Base-by-base conservation (phyloP, 129 eudicot genomes). In the Pulicaria dysenterica region DNA sequence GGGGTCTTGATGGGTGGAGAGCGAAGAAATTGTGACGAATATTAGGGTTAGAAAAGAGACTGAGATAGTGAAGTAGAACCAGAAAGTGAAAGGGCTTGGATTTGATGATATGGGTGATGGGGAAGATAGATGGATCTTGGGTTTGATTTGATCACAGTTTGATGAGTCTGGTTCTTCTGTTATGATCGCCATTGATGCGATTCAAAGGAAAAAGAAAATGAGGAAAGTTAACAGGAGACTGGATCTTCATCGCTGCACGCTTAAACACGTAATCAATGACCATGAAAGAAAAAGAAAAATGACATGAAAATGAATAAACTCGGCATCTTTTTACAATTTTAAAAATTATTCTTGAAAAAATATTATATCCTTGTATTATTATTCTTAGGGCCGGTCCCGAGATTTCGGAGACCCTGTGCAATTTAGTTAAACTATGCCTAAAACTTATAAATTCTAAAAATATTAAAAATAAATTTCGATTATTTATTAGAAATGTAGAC, bases 41-140 rank as follows among this genome's bases (percentile, higher is more conserved):
- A 81, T 9, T 45, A 87, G 84, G 60, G 98, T 85, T 39, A 92
- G 5, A 34, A 89, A 53, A 34, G 96, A 89, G 75, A 85, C 86
- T 65, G 77, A 57, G 71, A 89, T 14, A 5, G 94, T 89, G 81
- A 92, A 86, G 83, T 86, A 85, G 85, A 92, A 89, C 98, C 98
- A 92, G 76, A 92, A 92, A 12, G 83, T 81, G 57, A 91, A 88
- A 42, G 97, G 96, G 79, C 84, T 88, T 50, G 79, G 91, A 19
- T 15, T 72, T 70, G 68, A 36, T 31, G 77, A 13, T 50, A 7
- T 17, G 37, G 39, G 54, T 4, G 64, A 14, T 13, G 48, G 11
- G 3, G 73, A 54, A 5, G 76, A 37, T 39, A 65, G 72, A 58
- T 77, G 16, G 74, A 80, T 61, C 54, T 62, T 79, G 69, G 61